Evolutionary conservation across 495 filamentous ascomycete genomes (phyloP).

Genomic region (Lasiosphaeriaceae sp.): DNA sequence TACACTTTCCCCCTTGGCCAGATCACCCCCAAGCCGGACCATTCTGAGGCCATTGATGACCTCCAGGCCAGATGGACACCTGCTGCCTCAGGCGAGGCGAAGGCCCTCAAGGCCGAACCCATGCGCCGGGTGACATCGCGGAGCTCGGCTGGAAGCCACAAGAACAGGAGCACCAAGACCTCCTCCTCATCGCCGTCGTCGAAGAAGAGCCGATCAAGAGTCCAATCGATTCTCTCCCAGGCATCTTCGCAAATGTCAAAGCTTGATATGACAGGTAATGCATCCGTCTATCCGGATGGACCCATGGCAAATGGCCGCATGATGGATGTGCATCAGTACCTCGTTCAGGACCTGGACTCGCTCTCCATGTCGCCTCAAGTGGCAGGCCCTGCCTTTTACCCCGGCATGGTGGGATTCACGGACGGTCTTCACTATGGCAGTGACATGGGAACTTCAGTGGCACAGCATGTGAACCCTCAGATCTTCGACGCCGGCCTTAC

Average conservation of each 20-base stretch:
- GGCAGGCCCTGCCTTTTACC: slow-evolving; percentile 32
- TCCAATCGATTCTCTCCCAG: slow-evolving; percentile 42
- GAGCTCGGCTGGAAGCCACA: slow-evolving; percentile 46
- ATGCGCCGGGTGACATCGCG: slow-evolving; percentile 46
- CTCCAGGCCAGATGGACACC: slow-evolving; percentile 41
- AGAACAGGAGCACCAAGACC: slow-evolving; percentile 43
- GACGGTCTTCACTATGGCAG: slow-evolving; percentile 42
- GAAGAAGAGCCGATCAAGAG: slow-evolving; percentile 41
- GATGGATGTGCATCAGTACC: slow-evolving; percentile 43
- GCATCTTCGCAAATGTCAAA: slow-evolving; percentile 43
- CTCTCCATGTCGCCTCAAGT: slow-evolving; percentile 39
- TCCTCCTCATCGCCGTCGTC: slow-evolving; percentile 29
- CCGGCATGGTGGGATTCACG: slow-evolving; percentile 33
- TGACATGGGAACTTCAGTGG: slow-evolving; percentile 34
- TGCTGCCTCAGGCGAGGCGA: slow-evolving; percentile 27
- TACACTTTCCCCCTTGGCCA: slow-evolving; percentile 46
- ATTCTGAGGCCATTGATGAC: slow-evolving; percentile 42
- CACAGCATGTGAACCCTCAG: slow-evolving; percentile 44
- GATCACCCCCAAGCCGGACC: slow-evolving; percentile 47
- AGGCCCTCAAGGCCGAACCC: slow-evolving; percentile 38
- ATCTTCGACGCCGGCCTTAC: slow-evolving; percentile 42
- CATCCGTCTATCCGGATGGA: slow-evolving; percentile 30
- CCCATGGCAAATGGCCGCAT: slow-evolving; percentile 29
- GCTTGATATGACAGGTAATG: slow-evolving; percentile 49
- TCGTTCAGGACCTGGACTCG: slow-evolving; percentile 44